Conservation (phyloP, 225 moss, liverwort and hornwort genomes). For the Thuidium tamariscinum region DNA sequence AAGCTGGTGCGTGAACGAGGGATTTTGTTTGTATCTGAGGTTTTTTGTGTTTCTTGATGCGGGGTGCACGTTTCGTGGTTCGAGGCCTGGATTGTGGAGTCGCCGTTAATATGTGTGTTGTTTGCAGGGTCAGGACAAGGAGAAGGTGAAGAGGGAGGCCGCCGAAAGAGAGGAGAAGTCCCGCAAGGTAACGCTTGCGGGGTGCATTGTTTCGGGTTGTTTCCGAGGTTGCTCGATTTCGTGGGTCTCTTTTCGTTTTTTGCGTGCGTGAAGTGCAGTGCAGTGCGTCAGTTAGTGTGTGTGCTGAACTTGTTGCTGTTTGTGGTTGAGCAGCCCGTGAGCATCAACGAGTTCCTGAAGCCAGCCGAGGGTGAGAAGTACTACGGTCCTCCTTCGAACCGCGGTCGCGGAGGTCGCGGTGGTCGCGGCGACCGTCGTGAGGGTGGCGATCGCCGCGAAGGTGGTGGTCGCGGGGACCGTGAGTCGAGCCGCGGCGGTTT, state of each 20-base stretch:
- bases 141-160: constrained; percentile 68
- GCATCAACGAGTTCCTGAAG: constrained; percentile 92
- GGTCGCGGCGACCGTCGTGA: constrained; percentile 29
- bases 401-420: constrained; percentile 55
- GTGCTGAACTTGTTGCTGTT: neutral
- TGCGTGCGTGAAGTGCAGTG: too few relatives aligned
- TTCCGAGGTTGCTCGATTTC: neutral
- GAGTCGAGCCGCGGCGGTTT: constrained; percentile 20
- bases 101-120: neutral
- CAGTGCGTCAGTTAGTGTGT: neutral
- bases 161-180: constrained; percentile 77
- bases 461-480: constrained; percentile 12
- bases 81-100: neutral
- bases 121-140: constrained; percentile 73
- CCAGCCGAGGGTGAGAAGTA: constrained; percentile 78
- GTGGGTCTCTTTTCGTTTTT: too few relatives aligned
- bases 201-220: constrained; percentile 14
- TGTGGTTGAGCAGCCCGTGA: constrained; percentile 40
- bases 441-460: constrained; percentile 31
- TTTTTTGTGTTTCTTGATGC: neutral
- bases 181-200: constrained; percentile 29
- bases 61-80: neutral
- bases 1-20: constrained; percentile 39
- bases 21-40: neutral
- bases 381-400: constrained; percentile 38